Percentiles rank a stretch among this genome's conserved stretches.
phyloP scores from a whole-genome alignment of 176 grass and related monocot species.

The Rhynchospora pubera region DNA sequence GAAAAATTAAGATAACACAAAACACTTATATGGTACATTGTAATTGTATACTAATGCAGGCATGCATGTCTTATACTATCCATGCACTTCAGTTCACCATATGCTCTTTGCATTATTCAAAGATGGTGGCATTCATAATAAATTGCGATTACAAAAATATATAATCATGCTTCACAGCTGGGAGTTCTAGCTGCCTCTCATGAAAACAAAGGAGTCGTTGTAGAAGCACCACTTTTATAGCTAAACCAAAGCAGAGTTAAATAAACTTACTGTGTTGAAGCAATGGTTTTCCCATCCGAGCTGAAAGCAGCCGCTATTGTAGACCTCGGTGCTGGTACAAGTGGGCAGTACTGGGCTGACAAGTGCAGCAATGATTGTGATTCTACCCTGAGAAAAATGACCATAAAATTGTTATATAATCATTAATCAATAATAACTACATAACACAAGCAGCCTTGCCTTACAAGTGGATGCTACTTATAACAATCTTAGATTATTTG shows the following conservation, averaged over 20 bases:
- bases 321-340: conserved; percentile 86
- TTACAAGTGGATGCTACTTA: neutral
- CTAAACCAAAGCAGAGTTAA: neutral
- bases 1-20: neutral
- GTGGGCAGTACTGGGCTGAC: conserved; percentile 85
- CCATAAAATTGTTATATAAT: neutral
- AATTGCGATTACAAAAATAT: neutral
- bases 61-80: too few relatives aligned
- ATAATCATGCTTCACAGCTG: neutral
- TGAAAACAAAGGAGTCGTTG: neutral
- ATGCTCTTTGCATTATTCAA: neutral
- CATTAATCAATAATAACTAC: neutral
- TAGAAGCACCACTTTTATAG: conserved; percentile 25
- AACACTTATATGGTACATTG: neutral
- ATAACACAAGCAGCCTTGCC: neutral
- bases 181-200: neutral
- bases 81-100: neutral
- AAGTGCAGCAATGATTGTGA: conserved; percentile 67
- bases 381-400: conserved; percentile 64
- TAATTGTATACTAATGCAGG: neutral
- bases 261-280: conserved; percentile 84
- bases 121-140: neutral
- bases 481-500: neutral
- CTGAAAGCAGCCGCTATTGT: conserved; percentile 99
- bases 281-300: conserved; percentile 89